Percentiles rank a stretch among this genome's conserved stretches.
Evolutionary conservation across 164 flowering plant genomes (phyloP).

Genomic region (Warburgia ugandensis): DNA sequence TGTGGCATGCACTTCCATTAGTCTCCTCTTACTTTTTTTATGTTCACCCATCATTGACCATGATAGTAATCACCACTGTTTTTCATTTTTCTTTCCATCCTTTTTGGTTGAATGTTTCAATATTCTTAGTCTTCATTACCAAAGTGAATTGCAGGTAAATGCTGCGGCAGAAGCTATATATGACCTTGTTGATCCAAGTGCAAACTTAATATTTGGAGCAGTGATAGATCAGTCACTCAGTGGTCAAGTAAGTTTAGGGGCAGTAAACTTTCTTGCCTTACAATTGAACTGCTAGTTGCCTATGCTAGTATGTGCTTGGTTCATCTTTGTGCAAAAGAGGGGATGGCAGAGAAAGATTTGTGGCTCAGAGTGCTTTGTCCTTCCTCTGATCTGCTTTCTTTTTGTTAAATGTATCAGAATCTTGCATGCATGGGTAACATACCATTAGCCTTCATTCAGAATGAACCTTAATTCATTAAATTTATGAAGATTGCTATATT

Average conservation of each 20-base stretch:
- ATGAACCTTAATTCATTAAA: no score
- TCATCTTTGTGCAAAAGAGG: no score
- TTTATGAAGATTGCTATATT: no score
- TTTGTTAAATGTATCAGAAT: no score
- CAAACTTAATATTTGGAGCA: conserved; percentile 92
- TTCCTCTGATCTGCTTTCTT: no score
- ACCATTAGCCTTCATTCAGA: no score
- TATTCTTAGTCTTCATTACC: conserved; percentile 1
- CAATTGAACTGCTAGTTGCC: not conserved
- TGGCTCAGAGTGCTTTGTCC: no score
- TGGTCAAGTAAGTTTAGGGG: conserved; percentile 61
- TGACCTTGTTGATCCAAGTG: conserved; percentile 94
- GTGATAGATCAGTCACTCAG: conserved; percentile 80
- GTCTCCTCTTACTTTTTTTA: no score
- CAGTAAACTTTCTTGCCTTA: not conserved
- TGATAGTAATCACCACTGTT: conserved; percentile 1
- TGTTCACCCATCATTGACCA: no score
- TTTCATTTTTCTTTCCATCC: not conserved
- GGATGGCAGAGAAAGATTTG: no score
- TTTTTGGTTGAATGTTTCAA: not conserved
- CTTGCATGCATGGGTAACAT: no score
- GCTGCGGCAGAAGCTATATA: conserved; percentile 96
- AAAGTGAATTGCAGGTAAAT: conserved; percentile 52
- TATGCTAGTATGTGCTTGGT: not conserved
- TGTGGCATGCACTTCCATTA: no score